Evolutionary conservation across 2,329 filamentous ascomycete genomes (phyloP).

Genomic region (Aureobasidium leucospermi): DNA sequence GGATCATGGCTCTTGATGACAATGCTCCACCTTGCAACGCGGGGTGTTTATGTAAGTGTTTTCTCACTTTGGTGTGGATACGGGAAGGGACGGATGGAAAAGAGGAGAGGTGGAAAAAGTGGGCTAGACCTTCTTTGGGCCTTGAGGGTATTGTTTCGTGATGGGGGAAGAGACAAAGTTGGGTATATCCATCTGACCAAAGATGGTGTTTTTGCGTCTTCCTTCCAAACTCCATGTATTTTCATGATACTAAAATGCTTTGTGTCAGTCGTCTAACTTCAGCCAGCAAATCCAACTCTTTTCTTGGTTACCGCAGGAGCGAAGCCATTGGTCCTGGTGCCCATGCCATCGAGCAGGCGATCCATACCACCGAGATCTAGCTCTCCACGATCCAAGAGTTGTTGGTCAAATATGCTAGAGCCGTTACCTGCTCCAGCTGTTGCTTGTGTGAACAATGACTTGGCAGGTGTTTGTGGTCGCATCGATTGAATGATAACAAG

Average conservation of each 20-base stretch:
- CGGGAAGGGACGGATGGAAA: background rate
- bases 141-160: background rate
- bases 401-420: slow-evolving; percentile 29
- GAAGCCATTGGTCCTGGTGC: slow-evolving; percentile 18
- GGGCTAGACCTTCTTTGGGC: slow-evolving; percentile 7
- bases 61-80: slow-evolving; percentile 1
- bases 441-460: slow-evolving; percentile 22
- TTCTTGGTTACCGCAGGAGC: slow-evolving; percentile 23
- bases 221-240: background rate
- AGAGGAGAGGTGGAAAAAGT: slow-evolving; percentile 1
- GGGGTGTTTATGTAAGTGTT: slow-evolving; percentile 20
- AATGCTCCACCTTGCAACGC: slow-evolving; percentile 47
- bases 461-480: slow-evolving; percentile 25
- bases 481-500: slow-evolving; percentile 35
- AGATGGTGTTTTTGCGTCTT: background rate
- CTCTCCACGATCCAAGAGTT: slow-evolving; percentile 36
- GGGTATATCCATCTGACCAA: slow-evolving; percentile 5
- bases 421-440: slow-evolving; percentile 1
- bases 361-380: slow-evolving; percentile 43
- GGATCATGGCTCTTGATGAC: slow-evolving; percentile 42
- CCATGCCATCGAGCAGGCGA: slow-evolving; percentile 35
- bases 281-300: slow-evolving; percentile 29
- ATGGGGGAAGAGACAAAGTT: background rate
- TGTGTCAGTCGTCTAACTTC: background rate
- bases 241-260: background rate